Base-by-base conservation (phyloP, 2,329 filamentous ascomycete species). In the Hyphodiscus sp. region DNA sequence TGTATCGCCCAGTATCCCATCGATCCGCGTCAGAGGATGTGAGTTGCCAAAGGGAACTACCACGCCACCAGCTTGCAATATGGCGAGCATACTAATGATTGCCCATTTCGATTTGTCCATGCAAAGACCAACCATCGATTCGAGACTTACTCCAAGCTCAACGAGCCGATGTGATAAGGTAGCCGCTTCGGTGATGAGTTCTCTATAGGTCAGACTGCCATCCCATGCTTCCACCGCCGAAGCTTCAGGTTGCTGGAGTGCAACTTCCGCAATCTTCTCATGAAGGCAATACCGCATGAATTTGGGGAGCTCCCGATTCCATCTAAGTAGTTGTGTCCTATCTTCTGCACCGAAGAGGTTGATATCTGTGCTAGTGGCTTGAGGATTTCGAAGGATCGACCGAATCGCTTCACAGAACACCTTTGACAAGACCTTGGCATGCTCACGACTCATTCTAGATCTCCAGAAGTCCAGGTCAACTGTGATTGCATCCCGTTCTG, bases 21-120 rank as follows among this genome's bases (percentile, higher is more conserved):
- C 43, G 4, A 59, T 19, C 11, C 51, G 52, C 13, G 23, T 29
- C 19, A 19, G n/a, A 33, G 58, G 53, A 13, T 57, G 52, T 19
- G 26, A 18, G 9, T 55, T 49, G 38, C 69, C 63, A 11, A 70
- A 50, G 10, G 65, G 58, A 26, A 69, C 62, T 19, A 64, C 64
- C 8, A 57, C 61, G 20, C 53, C 62, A 6, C 65, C 65, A 30
- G 63, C 57, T 47, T 63, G 61, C 7, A 65, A 29, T n/a, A 68
- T 57, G 41, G 54, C 60, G 9, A 68, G 45, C 58, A 66, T 50
- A 18, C 41, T n/a, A n/a, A 65, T 55, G 15, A 63, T 51, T n/a
- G 57, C 55, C 54, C 60, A 65, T 29, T 30, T 50, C 10, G 60
- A 62, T 47, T 67, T 67, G 29, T 67, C 62, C 44, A 65, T 64